Percentiles rank a stretch among this genome's conserved stretches.
Evolutionary conservation across 1,139 yeast genomes (phyloP).

Genomic region (Protomyces inouyei): DNA sequence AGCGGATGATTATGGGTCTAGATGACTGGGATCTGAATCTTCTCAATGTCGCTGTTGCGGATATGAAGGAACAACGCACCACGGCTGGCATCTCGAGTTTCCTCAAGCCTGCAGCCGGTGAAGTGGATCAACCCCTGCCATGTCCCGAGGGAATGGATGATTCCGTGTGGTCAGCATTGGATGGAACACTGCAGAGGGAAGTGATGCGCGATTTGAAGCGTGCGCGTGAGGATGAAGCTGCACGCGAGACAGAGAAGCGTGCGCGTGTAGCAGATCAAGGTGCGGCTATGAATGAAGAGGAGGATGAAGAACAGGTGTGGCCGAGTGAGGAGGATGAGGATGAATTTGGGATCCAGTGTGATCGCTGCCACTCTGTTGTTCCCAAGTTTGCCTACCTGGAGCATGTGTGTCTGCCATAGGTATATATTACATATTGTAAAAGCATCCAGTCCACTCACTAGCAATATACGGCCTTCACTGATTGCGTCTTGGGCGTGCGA

Average conservation of each 20-base stretch:
- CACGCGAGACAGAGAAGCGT: background rate
- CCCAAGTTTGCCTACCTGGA: slow-evolving; percentile 15
- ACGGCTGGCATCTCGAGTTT: slow-evolving; percentile 1
- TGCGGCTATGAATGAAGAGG: background rate
- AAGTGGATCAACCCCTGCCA: too few relatives aligned
- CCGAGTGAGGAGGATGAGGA: slow-evolving; percentile 7
- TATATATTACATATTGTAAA: background rate
- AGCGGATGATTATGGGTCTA: background rate
- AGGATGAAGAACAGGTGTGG: background rate
- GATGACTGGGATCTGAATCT: slow-evolving; percentile 25
- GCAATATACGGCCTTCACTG: too few relatives aligned
- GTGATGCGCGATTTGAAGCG: background rate
- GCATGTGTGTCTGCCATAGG: slow-evolving; percentile 8
- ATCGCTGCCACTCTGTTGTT: slow-evolving; percentile 13
- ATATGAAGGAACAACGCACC: slow-evolving; percentile 15
- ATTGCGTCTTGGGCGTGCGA: background rate
- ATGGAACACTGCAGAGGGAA: slow-evolving; percentile 1
- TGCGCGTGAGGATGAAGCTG: background rate
- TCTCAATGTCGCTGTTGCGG: slow-evolving; percentile 29
- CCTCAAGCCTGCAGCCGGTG: background rate
- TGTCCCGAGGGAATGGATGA: slow-evolving; percentile 20
- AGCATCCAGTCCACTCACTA: background rate
- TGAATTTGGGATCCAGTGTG: slow-evolving; percentile 7
- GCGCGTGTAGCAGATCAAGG: background rate
- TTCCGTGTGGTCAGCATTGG: slow-evolving; percentile 7